Base-by-base conservation (phyloP, 768 basidiomycete genomes). In the Russula sp. region DNA sequence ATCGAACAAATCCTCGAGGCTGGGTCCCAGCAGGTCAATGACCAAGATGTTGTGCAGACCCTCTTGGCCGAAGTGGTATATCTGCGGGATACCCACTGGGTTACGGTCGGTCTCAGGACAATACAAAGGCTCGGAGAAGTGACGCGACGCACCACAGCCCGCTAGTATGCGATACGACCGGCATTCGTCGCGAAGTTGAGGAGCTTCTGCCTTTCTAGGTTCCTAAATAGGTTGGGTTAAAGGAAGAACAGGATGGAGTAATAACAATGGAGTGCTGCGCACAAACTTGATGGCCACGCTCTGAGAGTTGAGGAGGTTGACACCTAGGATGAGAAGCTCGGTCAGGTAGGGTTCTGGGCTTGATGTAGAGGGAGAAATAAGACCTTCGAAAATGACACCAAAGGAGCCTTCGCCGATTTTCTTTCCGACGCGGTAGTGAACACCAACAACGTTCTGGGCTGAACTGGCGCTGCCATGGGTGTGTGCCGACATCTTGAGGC, bases 201-300 rank as follows among this genome's bases (percentile, higher is more conserved):
- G 97, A 7, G 97, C 97, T 75, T 99, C 97, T 13, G 94, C 94
- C 73, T 91, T 90, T 71, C 90, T 76, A 36, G 90, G 90, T 80
- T 93, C 90, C 90, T 93, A 56, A 55, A 36, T 55, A 29, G 61
- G 50, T 1, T 36, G 34, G 14, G 41, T 36, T 1, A 41, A 38
- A n/a, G 65, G 22, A 16, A 38, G 32, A 22, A 60, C 56, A 47
- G 48, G 59, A 45, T 13, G 13, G 42, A n/a, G 55, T 22, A 20
- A 67, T 46, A 65, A 39, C 59, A 59, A 34, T 47, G 60, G 60
- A 59, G 63, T 32, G 39, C 46, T 55, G 16, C 95, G 76, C 71
- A 98, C 97, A 83, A 99, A 99, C 81, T 99, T 99, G 86, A 99
- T 98, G 66, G 97, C 97, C 64, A 98, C 96, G 10, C 94, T 95